Percentiles rank a stretch among this genome's conserved stretches.
Evolutionary conservation across 2,329 filamentous ascomycete genomes (phyloP).

Genomic region (Paradendryphiella salina): DNA sequence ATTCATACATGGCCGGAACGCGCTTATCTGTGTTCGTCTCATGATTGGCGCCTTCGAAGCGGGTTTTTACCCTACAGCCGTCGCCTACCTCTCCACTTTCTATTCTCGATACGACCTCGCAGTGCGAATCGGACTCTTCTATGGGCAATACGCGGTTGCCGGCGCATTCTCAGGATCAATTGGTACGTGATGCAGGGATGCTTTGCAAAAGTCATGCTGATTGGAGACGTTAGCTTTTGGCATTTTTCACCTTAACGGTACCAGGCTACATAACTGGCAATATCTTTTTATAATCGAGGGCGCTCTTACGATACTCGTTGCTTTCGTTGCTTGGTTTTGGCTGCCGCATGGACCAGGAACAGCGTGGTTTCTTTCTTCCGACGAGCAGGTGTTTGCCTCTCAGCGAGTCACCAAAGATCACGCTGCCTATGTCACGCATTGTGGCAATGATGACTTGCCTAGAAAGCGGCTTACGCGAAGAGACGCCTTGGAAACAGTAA

Average conservation of each 20-base stretch:
- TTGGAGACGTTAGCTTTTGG: slow-evolving; percentile 34
- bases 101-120: slow-evolving; percentile 50
- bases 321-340: slow-evolving; percentile 34
- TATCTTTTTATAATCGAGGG: slow-evolving; percentile 54
- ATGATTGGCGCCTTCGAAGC: slow-evolving; percentile 54
- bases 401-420: slow-evolving; percentile 25
- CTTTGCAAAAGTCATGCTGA: slow-evolving; percentile 3
- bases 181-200: slow-evolving; percentile 9
- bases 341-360: slow-evolving; percentile 31
- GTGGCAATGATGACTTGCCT: slow-evolving; percentile 1
- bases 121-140: slow-evolving; percentile 52
- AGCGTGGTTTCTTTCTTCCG: slow-evolving; percentile 47
- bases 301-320: slow-evolving; percentile 37
- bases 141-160: slow-evolving; percentile 49
- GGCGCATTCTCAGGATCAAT: slow-evolving; percentile 50
- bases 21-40: slow-evolving; percentile 27
- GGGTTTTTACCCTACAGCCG: slow-evolving; percentile 59
- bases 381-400: slow-evolving; percentile 21
- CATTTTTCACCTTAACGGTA: slow-evolving; percentile 53
- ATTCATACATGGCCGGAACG: slow-evolving; percentile 21
- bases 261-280: slow-evolving; percentile 52
- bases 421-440: slow-evolving; percentile 1
- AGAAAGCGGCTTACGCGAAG: slow-evolving; percentile 18
- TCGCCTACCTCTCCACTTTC: slow-evolving; percentile 59
- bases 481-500: slow-evolving; percentile 23